Conservation (phyloP, 805 yeast species). For the Candida incommunis region DNA sequence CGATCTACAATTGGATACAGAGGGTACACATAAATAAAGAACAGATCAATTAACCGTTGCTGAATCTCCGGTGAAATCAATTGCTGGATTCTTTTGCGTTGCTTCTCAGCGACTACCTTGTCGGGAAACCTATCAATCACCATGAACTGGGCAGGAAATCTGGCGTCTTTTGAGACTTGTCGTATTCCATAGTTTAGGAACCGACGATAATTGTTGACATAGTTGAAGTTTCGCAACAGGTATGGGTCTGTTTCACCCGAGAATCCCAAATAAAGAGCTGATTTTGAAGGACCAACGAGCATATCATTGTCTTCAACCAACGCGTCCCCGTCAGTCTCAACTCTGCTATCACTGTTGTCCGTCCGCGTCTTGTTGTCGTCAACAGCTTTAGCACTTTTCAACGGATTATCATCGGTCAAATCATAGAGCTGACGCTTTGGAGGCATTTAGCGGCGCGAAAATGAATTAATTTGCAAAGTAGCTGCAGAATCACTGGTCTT, state of each 20-base stretch:
- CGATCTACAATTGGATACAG: conserved; percentile 22
- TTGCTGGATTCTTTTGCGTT: conserved; percentile 5
- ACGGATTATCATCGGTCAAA: too few species aligned
- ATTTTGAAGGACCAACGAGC: neutral
- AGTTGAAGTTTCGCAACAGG: conserved; percentile 14
- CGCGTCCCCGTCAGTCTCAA: too few species aligned
- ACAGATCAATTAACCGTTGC: conserved; percentile 19
- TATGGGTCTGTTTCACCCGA: conserved; percentile 22
- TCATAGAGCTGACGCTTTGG: too few species aligned
- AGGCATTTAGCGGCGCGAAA: too few species aligned
- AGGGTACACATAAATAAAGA: conserved; percentile 21
- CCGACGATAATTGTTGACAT: conserved; percentile 10
- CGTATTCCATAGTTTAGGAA: conserved; percentile 19
- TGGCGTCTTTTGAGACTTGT: conserved; percentile 10
- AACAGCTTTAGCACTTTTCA: too few species aligned
- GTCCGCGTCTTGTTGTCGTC: too few species aligned
- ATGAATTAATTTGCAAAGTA: too few species aligned
- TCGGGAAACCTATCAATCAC: conserved; percentile 7
- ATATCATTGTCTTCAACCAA: too few species aligned
- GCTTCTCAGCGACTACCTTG: neutral
- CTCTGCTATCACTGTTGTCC: too few species aligned
- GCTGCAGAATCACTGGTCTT: too few species aligned
- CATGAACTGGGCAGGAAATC: conserved; percentile 15
- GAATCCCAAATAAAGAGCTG: conserved; percentile 16
- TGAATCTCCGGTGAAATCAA: conserved; percentile 9